A percentile compares a stretch with the other conserved stretches of the same genome.
phyloP scores from a whole-genome alignment of 2,329 filamentous ascomycete genomes.

The Aspergillus jensenii region DNA sequence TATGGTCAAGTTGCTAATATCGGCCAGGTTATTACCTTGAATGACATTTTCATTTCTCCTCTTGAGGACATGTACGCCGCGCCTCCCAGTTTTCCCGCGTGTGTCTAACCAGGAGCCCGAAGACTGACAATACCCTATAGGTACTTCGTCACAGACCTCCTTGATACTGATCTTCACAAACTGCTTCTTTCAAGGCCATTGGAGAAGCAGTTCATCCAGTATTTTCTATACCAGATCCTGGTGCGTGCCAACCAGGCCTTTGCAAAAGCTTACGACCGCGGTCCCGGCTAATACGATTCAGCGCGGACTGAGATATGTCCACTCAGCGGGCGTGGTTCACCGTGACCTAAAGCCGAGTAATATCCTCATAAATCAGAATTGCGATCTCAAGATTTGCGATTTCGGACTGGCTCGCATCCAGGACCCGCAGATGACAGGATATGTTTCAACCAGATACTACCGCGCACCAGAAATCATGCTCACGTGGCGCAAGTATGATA shows the following conservation, averaged over 20 bases:
- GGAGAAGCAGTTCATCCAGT: slow-evolving; percentile 99
- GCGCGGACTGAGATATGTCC: slow-evolving; percentile 98
- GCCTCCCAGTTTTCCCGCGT: slow-evolving; percentile 27
- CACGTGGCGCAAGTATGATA: slow-evolving; percentile 99
- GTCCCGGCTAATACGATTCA: slow-evolving; percentile 42
- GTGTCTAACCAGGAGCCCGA: too few relatives aligned
- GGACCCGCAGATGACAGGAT: slow-evolving; percentile 99
- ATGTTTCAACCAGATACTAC: slow-evolving; percentile 98
- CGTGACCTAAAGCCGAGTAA: slow-evolving; percentile 98
- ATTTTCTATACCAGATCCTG: slow-evolving; percentile 98
- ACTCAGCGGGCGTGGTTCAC: slow-evolving; percentile 96
- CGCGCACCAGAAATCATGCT: slow-evolving; percentile 99
- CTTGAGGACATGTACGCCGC: slow-evolving; percentile 85
- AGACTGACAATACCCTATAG: slow-evolving; percentile 46
- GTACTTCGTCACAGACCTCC: slow-evolving; percentile 96
- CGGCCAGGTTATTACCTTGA: slow-evolving; percentile 85
- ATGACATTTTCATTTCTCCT: slow-evolving; percentile 99
- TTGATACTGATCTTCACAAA: slow-evolving; percentile 94
- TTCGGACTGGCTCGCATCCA: slow-evolving; percentile 97
- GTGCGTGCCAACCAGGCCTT: slow-evolving; percentile 53
- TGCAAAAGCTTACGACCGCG: not conserved
- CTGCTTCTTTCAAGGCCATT: slow-evolving; percentile 91
- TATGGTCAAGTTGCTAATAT: slow-evolving; percentile 15
- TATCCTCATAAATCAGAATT: slow-evolving; percentile 99
- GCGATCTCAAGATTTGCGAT: slow-evolving; percentile 98